These are phyloP conservation scores for Hanseniaspora singularis DNA, from an alignment of 805 yeast species.

Conservation along the genomic window DNA sequence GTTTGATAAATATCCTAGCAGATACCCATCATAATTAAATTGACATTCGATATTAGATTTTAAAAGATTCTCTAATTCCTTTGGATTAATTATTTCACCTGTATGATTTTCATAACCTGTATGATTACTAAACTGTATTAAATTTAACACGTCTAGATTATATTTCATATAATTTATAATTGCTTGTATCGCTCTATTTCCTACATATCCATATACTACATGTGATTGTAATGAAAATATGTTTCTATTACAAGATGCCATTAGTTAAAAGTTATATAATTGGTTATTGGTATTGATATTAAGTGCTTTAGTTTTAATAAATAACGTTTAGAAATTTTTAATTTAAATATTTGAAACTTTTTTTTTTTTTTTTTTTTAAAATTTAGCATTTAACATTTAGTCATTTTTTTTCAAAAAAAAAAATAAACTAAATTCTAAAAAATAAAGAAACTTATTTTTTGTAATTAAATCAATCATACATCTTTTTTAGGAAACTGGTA, in stretches of 20 bases:
- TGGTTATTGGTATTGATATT: too few relatives aligned
- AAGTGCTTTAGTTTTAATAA: too few relatives aligned
- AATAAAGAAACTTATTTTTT: too few relatives aligned
- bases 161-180: constrained; percentile 55
- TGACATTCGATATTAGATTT: background rate
- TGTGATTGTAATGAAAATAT: constrained; percentile 45
- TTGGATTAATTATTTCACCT: background rate
- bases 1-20: constrained; percentile 62
- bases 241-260: background rate
- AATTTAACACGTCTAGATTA: constrained; percentile 56
- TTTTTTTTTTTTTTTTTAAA: too few relatives aligned
- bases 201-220: constrained; percentile 64
- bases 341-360: too few relatives aligned
- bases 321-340: too few relatives aligned
- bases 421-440: too few relatives aligned
- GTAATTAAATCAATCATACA: too few relatives aligned
- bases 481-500: too few relatives aligned
- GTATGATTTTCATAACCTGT: constrained; percentile 46
- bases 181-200: constrained; percentile 54
- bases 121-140: constrained; percentile 58
- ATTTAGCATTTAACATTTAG: too few relatives aligned
- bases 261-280: too few relatives aligned
- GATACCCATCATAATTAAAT: constrained; percentile 39
- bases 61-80: background rate
- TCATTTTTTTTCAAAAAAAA: too few relatives aligned